Percentiles rank a stretch among this genome's conserved stretches.
Evolutionary conservation across 768 basidiomycete genomes (phyloP).

Genomic region (Xerocomus brunneocitrinus): DNA sequence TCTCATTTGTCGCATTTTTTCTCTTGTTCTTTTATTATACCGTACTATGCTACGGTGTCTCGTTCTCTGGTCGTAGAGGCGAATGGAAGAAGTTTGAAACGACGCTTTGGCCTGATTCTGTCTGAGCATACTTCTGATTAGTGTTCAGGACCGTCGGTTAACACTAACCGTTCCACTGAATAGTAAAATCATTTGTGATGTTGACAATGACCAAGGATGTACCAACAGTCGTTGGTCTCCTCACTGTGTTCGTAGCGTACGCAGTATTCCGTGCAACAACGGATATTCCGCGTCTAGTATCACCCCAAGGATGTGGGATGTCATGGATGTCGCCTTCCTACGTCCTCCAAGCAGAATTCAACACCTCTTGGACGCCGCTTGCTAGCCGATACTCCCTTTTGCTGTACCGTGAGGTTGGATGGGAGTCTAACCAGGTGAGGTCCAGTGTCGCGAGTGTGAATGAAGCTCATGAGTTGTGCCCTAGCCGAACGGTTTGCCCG

Average conservation of each 20-base stretch:
- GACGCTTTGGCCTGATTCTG: not conserved
- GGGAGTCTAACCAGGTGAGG: conserved; percentile 63
- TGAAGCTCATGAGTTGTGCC: not conserved
- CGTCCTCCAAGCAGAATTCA: conserved; percentile 62
- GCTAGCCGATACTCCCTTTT: conserved; percentile 77
- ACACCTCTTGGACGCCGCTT: conserved; percentile 66
- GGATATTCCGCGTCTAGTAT: conserved; percentile 49
- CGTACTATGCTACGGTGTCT: conserved; percentile 31
- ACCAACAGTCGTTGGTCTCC: conserved; percentile 21
- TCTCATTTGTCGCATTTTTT: conserved; percentile 32
- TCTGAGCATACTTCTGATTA: too few relatives aligned
- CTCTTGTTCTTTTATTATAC: conserved; percentile 33
- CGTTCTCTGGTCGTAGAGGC: conserved; percentile 30
- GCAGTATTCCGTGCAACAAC: conserved; percentile 41
- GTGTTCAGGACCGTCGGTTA: too few relatives aligned
- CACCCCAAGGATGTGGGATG: conserved; percentile 93
- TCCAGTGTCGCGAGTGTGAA: conserved; percentile 3
- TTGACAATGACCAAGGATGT: conserved; percentile 11
- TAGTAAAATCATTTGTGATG: not conserved
- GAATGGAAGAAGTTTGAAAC: conserved; percentile 33
- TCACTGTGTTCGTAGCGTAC: conserved; percentile 36
- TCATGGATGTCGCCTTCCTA: conserved; percentile 95
- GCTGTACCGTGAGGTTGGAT: conserved; percentile 86
- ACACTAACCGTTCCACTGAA: too few relatives aligned
- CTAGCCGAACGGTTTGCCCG: conserved; percentile 60